A percentile compares a stretch with the other conserved stretches of the same genome.
Conservation (phyloP, 768 basidiomycete species). For the Dioszegia aurantiaca region DNA sequence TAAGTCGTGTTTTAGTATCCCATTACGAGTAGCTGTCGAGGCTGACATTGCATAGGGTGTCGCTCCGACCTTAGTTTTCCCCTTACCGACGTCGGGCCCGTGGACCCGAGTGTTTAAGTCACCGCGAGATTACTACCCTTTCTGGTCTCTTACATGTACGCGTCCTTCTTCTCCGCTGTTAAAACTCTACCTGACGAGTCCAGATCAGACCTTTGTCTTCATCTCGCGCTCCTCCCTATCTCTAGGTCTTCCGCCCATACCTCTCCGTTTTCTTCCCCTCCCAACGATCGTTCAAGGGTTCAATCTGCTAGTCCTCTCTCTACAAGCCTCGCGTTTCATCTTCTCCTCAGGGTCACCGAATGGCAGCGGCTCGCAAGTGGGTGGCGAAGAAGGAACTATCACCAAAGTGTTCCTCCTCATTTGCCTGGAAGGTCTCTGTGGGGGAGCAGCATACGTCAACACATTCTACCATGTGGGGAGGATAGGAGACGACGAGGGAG, state of each 20-base stretch:
- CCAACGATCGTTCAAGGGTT: conserved; percentile 72
- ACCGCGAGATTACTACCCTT: conserved; percentile 87
- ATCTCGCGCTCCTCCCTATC: conserved; percentile 88
- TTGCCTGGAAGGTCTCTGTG: conserved; percentile 84
- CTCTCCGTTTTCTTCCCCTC: conserved; percentile 64
- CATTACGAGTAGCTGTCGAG: too few species aligned
- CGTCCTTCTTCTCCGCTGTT: not conserved
- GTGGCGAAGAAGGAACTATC: conserved; percentile 57
- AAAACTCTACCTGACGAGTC: not conserved
- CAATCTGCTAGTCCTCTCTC: conserved; percentile 57
- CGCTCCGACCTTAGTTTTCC: conserved; percentile 82
- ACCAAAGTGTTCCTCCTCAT: conserved; percentile 71
- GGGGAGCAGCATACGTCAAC: conserved; percentile 72
- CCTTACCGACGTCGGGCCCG: conserved; percentile 67
- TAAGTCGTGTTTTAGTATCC: conserved; percentile 53
- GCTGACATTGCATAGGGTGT: conserved; percentile 62
- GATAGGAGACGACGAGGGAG: conserved; percentile 48
- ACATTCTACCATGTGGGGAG: conserved; percentile 43
- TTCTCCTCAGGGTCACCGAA: conserved; percentile 57
- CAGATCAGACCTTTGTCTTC: conserved; percentile 73
- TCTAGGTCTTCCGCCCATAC: conserved; percentile 75
- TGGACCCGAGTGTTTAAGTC: conserved; percentile 76
- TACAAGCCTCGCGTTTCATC: conserved; percentile 50
- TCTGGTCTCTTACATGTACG: conserved; percentile 59
- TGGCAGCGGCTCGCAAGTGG: conserved; percentile 35